These are phyloP conservation scores for Apiotrichum porosum DNA, from an alignment of 1,284 basidiomycete species.

Conservation along the genomic window DNA sequence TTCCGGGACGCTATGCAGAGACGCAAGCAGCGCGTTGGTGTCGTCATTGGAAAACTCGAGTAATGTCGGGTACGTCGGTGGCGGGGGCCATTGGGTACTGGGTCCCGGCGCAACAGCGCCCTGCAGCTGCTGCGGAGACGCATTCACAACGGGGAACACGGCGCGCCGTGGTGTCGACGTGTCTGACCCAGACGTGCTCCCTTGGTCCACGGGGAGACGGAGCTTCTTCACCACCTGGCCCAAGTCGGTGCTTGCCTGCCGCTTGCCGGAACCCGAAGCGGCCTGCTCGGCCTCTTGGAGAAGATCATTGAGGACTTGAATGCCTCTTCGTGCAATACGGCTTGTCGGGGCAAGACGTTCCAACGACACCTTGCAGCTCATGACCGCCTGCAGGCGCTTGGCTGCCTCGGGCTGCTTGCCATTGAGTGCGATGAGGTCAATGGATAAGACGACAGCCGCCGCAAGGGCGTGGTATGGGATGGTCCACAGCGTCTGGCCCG, in stretches of 20 bases:
- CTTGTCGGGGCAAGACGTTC: constrained; percentile 18
- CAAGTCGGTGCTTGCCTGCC: no score
- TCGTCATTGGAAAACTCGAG: constrained; percentile 12
- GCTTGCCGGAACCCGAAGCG: neutral
- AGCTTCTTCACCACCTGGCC: constrained; percentile 13
- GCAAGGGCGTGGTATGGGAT: constrained; percentile 24
- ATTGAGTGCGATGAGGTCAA: constrained; percentile 13
- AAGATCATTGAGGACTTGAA: constrained; percentile 9
- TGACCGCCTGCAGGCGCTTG: constrained; percentile 6
- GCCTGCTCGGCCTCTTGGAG: no score
- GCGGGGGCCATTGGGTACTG: no score
- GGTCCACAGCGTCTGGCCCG: constrained; percentile 20
- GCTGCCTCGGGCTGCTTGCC: constrained; percentile 1
- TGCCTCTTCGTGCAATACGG: constrained; percentile 17
- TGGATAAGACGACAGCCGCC: constrained; percentile 18
- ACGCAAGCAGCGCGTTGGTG: constrained; percentile 5
- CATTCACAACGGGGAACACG: no score
- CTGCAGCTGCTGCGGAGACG: no score
- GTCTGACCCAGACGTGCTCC: no score
- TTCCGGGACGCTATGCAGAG: constrained; percentile 17
- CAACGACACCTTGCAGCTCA: constrained; percentile 8
- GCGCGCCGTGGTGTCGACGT: neutral
- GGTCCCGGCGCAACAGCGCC: no score
- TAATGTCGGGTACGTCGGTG: neutral
- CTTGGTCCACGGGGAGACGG: constrained; percentile 10